These are phyloP conservation scores for Lepiota venenata DNA, from an alignment of 768 basidiomycete species.

Conservation along the genomic window DNA sequence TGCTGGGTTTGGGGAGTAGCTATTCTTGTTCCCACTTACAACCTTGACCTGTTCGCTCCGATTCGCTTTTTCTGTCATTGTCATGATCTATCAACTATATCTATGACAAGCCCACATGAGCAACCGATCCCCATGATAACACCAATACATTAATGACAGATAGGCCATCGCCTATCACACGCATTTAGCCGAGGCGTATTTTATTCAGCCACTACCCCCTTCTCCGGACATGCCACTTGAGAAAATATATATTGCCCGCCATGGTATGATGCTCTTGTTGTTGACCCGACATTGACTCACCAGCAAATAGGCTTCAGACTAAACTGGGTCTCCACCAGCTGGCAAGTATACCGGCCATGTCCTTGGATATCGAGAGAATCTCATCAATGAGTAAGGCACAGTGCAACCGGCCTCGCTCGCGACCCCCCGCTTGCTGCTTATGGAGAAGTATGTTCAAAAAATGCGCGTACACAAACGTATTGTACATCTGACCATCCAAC, in stretches of 20 bases:
- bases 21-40: background rate
- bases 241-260: constrained; percentile 65
- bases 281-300: constrained; percentile 4
- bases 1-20: constrained; percentile 2
- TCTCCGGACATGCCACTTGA: constrained; percentile 39
- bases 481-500: constrained; percentile 3
- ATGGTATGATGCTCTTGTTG: constrained; percentile 38
- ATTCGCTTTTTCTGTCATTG: constrained; percentile 12
- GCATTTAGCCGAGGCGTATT: background rate
- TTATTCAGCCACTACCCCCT: background rate
- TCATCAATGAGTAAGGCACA: constrained; percentile 42
- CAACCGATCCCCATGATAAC: background rate
- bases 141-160: background rate
- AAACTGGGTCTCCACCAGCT: constrained; percentile 66
- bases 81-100: constrained; percentile 13
- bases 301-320: constrained; percentile 58
- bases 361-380: background rate
- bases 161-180: constrained; percentile 2
- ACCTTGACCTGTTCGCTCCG: background rate
- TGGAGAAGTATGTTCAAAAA: constrained; percentile 49
- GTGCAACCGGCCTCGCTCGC: constrained; percentile 61
- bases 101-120: background rate
- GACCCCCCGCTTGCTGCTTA: constrained; percentile 73
- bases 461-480: background rate
- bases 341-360: constrained; percentile 41